These are phyloP conservation scores for Pseudogymnoascus sp. DNA, from an alignment of 2,329 filamentous ascomycete genomes.

Conservation along the genomic window DNA sequence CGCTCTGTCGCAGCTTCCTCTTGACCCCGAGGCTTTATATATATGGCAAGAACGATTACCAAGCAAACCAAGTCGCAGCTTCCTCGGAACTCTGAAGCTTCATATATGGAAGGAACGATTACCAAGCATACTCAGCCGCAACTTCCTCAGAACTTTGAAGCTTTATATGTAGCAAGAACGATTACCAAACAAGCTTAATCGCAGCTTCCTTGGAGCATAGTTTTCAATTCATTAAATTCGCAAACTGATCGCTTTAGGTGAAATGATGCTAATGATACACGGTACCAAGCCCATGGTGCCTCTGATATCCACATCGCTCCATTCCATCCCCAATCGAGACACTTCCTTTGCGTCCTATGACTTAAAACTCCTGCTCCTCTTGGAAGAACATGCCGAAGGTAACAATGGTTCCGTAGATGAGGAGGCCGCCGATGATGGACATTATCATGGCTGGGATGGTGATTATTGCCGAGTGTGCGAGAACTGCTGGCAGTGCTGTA, in stretches of 20 bases:
- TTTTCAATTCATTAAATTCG: conserved; percentile 5
- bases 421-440: conserved; percentile 81
- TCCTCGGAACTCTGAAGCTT: neutral
- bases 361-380: conserved; percentile 87
- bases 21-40: neutral
- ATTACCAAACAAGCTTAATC: neutral
- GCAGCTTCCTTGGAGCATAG: neutral
- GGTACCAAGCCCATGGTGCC: neutral
- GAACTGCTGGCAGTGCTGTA: conserved; percentile 74
- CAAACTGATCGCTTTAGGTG: neutral
- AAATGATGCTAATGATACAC: conserved; percentile 7
- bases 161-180: neutral
- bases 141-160: neutral
- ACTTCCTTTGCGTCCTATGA: neutral
- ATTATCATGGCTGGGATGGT: conserved; percentile 81
- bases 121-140: neutral
- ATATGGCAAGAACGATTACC: neutral
- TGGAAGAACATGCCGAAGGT: conserved; percentile 98
- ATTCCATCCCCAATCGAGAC: neutral
- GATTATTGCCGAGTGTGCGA: conserved; percentile 83
- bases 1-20: neutral
- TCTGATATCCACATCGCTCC: neutral
- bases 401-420: conserved; percentile 98
- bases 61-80: neutral
- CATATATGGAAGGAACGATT: neutral